Evolutionary conservation across 225 moss, liverwort and hornwort genomes (phyloP).

Genomic region (Takakia lepidozioides): DNA sequence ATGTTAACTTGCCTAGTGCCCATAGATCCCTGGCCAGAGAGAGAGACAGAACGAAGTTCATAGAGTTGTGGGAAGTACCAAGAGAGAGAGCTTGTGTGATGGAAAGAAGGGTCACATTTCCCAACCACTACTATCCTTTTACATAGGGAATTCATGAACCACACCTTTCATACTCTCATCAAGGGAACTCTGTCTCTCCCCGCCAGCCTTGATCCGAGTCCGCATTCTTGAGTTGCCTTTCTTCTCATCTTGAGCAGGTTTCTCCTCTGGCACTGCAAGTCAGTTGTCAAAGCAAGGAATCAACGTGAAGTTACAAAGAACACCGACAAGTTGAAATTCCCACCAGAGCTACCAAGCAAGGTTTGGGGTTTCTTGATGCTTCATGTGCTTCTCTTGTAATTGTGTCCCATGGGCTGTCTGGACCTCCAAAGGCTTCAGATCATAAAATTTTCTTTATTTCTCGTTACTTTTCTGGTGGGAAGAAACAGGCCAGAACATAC

Average conservation of each 20-base stretch:
- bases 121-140: not conserved
- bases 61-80: not conserved
- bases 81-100: too few relatives aligned
- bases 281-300: too few relatives aligned
- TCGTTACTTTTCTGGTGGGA: too few relatives aligned
- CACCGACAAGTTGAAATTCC: not conserved
- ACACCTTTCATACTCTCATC: constrained; percentile 14
- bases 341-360: not conserved
- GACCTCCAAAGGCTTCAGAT: too few relatives aligned
- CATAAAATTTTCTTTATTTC: too few relatives aligned
- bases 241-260: constrained; percentile 17
- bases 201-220: constrained; percentile 18
- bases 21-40: too few relatives aligned
- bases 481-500: too few relatives aligned
- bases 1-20: not conserved
- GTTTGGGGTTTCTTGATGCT: not conserved
- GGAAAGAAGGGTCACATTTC: too few relatives aligned
- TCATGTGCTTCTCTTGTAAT: too few relatives aligned
- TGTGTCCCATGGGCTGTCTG: too few relatives aligned
- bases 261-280: constrained; percentile 21
- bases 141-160: not conserved
- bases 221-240: constrained; percentile 32
- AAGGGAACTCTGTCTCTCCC: constrained; percentile 23
- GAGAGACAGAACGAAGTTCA: not conserved
- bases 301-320: not conserved